phyloP scores from a whole-genome alignment of 306 rosid species.

The Trifolium subterraneum region DNA sequence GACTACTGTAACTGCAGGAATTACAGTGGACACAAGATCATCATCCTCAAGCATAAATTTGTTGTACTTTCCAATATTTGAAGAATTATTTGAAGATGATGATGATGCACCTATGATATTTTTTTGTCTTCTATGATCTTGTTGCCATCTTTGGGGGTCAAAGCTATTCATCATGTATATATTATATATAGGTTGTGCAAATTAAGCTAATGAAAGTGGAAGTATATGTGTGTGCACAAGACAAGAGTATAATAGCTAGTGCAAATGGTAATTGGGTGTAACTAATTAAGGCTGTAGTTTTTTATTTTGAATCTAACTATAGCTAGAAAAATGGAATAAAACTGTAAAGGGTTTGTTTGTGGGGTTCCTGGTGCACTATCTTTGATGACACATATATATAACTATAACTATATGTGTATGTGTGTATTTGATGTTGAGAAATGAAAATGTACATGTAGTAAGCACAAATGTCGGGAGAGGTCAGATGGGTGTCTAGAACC shows the following conservation, averaged over 20 bases:
- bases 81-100: constrained; percentile 38
- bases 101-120: constrained; percentile 40
- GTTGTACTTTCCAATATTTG: not conserved
- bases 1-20: constrained; percentile 83
- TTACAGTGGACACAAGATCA: constrained; percentile 60
- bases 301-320: not conserved
- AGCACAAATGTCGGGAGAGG: constrained; percentile 64
- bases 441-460: constrained; percentile 3
- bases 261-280: not conserved
- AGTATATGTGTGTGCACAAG: not conserved
- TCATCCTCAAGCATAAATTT: constrained; percentile 51
- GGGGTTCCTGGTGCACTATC: constrained; percentile 43
- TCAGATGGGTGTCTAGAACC: constrained; percentile 48
- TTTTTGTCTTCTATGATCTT: constrained; percentile 49
- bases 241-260: not conserved
- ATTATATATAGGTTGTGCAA: not conserved
- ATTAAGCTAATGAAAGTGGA: not conserved
- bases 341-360: constrained; percentile 14
- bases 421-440: not conserved
- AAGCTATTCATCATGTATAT: constrained; percentile 52
- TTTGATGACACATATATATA: constrained; percentile 18
- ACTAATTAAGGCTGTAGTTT: not conserved
- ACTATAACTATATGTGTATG: not conserved
- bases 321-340: constrained; percentile 28
- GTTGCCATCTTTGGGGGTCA: constrained; percentile 60